Evolutionary conservation across 805 yeast genomes (phyloP), one percentile per base, ranked within the genome.

Genomic region (Candida morakotiae): DNA sequence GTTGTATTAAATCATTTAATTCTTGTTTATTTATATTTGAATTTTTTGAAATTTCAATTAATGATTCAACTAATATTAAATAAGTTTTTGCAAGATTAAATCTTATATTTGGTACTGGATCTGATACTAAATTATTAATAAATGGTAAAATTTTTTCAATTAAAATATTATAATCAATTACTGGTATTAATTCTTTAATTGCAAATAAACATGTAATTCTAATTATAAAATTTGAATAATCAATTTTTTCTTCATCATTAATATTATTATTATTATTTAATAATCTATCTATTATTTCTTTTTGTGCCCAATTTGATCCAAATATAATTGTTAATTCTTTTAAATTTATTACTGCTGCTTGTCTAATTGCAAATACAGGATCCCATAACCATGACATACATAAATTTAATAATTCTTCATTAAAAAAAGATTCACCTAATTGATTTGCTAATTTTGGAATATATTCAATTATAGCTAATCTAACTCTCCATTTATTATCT

Each of bases 361-460:
- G 94, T 62, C 99, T 81, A 43, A 93, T 89, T 4, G 98, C 89
- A 64, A 79, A 93, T 27, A 93, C 98, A 4, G 89, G 85, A 65
- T 93, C 99, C 96, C 97, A 89, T 47, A 93, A 71, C 98, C 98
- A 93, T n/a, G 89, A 84, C 77, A 93, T 77, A 53, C 96, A 93
- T 49, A 93, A 71, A 34, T 85, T 81, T 45, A 95, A 88, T 47
- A 93, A 71, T 52, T 89, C 95, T 57, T 87, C 85, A 60, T 93
- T 93, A 64, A 93, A 93, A 54, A 91, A 88, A 20, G 87, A 81
- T 37, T 85, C 89, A 20, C 98, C 98, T 42, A 93, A 71, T 64
- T 93, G 98, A 52, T 85, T 84, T 6, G 98, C 97, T 47, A 93
- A 71, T 45, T 91, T 73, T 21, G 99, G 99, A 48, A 89, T 87